Evolutionary conservation across 2,329 filamentous ascomycete genomes (phyloP), one percentile per base, ranked within the genome.

Genomic region (Talaromyces pinophilus): DNA sequence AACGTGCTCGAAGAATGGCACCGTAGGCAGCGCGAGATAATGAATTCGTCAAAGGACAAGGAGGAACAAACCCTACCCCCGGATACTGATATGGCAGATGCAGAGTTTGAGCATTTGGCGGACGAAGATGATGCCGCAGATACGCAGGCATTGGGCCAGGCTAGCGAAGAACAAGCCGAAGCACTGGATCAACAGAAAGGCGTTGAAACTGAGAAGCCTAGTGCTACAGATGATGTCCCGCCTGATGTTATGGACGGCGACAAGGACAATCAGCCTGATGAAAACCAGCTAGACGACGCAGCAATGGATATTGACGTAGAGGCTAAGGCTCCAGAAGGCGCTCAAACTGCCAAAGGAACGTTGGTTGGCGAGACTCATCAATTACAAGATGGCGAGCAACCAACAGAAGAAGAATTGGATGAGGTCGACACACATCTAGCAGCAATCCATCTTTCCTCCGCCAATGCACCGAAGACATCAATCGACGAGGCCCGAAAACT

Each of bases 1-100:
- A 93, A 99, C 80, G 90, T 92, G 5, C 84, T 99, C 38, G 93
- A 98, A 77, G 88, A 90, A 72, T 99, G 93, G 92, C 93, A 98
- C 77, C 87, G 92, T 67, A 92, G 93, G 74, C 92, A 96, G 73
- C 87, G 87, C 57, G 90, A 97, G 68, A 98, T 99, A 71, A 82
- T 86, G 75, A 85, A 90, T 66, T 80, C 85, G 5, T 79, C 80
- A 1, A 82, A 87, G 63, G 80, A 85, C 44, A 80, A 88, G 63
- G 78, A 83, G 48, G 78, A 78, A 22, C 84, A 87, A 57, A 82
- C 85, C 38, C 79, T 87, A 70, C 80, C 83, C 62, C 74, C 84
- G 69, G 87, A 91, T 67, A 83, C 88, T n/a, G 89, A 95, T 68
- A 90, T 92, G 83, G 84, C 86, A 10, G 85, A 90, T 74, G 87